Conservation (phyloP, 805 yeast genomes). For the Lachancea sp. region DNA sequence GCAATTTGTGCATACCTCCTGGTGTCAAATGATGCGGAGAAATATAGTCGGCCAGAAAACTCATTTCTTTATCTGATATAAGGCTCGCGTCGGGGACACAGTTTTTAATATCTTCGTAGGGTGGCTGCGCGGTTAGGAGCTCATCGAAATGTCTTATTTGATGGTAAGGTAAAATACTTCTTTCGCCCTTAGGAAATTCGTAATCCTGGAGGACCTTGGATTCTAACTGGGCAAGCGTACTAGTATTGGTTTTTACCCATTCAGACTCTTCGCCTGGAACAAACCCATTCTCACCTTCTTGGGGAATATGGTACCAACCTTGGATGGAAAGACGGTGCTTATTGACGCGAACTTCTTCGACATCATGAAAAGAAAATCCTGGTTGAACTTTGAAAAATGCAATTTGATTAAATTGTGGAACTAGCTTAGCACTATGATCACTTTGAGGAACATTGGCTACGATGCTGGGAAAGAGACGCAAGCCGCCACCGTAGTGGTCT, state of each 20-base stretch:
- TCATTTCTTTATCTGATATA: constrained; percentile 39
- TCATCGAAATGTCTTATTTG: constrained; percentile 35
- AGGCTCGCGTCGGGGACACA: constrained; percentile 13
- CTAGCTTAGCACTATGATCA: constrained; percentile 60
- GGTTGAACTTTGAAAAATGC: constrained; percentile 96
- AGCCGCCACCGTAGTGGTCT: constrained; percentile 87
- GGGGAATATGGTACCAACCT: constrained; percentile 99
- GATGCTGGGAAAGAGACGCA: constrained; percentile 78
- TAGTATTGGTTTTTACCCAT: constrained; percentile 53
- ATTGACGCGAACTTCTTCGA: constrained; percentile 91
- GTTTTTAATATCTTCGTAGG: constrained; percentile 13
- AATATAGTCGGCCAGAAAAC: constrained; percentile 48
- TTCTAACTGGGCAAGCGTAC: constrained; percentile 75
- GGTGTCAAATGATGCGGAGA: constrained; percentile 45
- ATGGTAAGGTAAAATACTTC: constrained; percentile 38
- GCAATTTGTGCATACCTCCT: constrained; percentile 38
- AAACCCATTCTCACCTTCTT: constrained; percentile 81
- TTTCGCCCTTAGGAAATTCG: constrained; percentile 68
- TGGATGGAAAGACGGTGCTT: constrained; percentile 88
- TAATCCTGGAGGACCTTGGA: constrained; percentile 68
- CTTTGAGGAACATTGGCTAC: constrained; percentile 85
- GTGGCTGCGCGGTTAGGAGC: constrained; percentile 9
- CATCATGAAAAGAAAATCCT: constrained; percentile 95
- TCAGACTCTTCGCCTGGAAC: constrained; percentile 73
- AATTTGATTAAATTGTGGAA: constrained; percentile 93